Conservation (phyloP, 164 flowering plant genomes). For the Sedum album region DNA sequence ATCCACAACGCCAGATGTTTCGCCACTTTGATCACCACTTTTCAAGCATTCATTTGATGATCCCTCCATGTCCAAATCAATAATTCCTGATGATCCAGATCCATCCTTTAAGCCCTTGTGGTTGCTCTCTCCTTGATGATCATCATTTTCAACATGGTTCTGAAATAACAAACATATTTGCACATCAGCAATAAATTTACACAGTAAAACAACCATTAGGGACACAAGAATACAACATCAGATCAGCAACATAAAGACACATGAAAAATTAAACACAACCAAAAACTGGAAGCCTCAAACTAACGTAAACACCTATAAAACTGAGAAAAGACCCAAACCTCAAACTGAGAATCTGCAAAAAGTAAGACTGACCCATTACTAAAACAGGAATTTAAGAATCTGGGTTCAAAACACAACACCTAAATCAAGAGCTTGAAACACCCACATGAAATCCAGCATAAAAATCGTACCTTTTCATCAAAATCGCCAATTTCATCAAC, state of each 20-base stretch:
- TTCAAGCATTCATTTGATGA: conserved; percentile 11
- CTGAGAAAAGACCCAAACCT: conserved; percentile 1
- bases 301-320: not conserved
- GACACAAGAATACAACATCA: not conserved
- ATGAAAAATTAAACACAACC: not conserved
- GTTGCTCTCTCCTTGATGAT: conserved; percentile 3
- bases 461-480: conserved; percentile 3
- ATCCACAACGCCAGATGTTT: conserved; percentile 22
- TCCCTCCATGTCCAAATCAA: not conserved
- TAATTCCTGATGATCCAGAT: not conserved
- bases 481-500: conserved; percentile 1
- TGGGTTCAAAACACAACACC: not conserved
- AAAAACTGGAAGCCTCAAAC: not conserved
- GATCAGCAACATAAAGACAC: not conserved
- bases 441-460: not conserved
- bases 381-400: conserved; percentile 6
- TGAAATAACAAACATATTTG: not conserved
- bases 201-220: too few relatives aligned
- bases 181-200: not conserved
- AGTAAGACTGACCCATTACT: conserved; percentile 2
- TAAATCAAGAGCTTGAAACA: not conserved
- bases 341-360: conserved; percentile 6
- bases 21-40: conserved; percentile 28
- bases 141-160: not conserved
- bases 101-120: conserved; percentile 1